Evolutionary conservation across 345 rosid species (phyloP), one percentile per base, ranked within the genome.

Genomic region (Eucalyptus rudis): DNA sequence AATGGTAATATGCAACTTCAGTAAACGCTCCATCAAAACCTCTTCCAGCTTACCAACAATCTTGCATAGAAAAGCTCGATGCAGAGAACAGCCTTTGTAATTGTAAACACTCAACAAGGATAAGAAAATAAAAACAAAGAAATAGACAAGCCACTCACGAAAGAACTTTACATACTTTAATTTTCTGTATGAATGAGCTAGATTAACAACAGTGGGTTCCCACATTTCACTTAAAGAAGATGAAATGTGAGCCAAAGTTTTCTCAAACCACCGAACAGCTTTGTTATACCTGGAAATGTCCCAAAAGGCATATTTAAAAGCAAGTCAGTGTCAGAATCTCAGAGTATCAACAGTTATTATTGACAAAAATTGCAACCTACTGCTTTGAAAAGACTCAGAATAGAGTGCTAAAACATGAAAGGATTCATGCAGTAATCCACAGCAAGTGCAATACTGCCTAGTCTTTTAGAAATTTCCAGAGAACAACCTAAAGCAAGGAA

Each of bases 131-230:
- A 45, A 11, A 64, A n/a, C 62, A 49, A 9, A 64, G 59, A 31
- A 87, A 68, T 27, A 27, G 24, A 80, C 86, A 71, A 88, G 49
- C 62, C 68, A 84, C n/a, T 36, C 10, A 43, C 13, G 88, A 84
- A 44, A 64, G 86, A 87, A 89, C 58, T 56, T 51, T 59, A 87
- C 93, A 36, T 94, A 98, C 99, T 95, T 96, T 52, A 97, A 91
- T 88, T 98, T 98, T 88, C 99, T 92, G 93, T 93, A 96, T 52
- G 98, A 94, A 93, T 95, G 99, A 89, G 97, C 99, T 64, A 97
- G 97, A 93, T 96, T 97, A 87, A 96, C 96, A 49, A 97, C 91
- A 86, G 99, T 96, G 56, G 99, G 95, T 92, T 96, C 99, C 99
- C 98, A 97, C 93, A 90, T 91, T 94, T 95, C 96, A 92, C 95